Evolutionary conservation across 2,329 filamentous ascomycete species (phyloP), one percentile per base, ranked within the genome.

Genomic region (Colletotrichum salicis): DNA sequence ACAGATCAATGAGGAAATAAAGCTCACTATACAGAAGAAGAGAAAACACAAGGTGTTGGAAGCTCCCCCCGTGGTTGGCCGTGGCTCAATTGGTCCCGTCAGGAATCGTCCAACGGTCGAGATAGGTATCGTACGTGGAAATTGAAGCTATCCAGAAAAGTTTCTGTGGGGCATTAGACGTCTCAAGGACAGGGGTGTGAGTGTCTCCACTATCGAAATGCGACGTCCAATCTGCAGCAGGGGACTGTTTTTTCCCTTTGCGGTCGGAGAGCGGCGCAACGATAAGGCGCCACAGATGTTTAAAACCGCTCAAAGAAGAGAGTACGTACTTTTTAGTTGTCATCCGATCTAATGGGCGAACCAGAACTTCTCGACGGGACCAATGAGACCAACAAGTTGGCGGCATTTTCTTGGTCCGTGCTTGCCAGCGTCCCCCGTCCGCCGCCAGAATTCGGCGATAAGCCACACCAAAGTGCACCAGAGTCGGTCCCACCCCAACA

Each of bases 71-170:
- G 52, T 2, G 29, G 22, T 48, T 48, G 52, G 31, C 31, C 6
- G 54, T 24, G 31, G 59, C 54, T 71, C 48, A 56, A 71, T 71
- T 60, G 59, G 19, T 52, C 27, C 22, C 35, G 29, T 37, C 37
- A 19, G 45, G 62, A 59, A 60, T n/a, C 27, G 59, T 69, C 54
- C 64, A 66, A 51, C 59, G 27, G 59, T 45, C 48, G 24, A n/a
- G n/a, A 13, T 19, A n/a, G n/a, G 13, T 19, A 48, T 48, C 41
- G 41, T 48, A 48, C 41, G 41, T 31, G 22, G 56, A 37, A 63
- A 31, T 37, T 67, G 73, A 73, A 74, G 73, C 73, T 66, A 71
- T 74, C 71, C 64, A 63, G 65, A 73, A 74, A 74, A 71, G 65
- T 73, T 60, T 62, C 61, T 62, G 63, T 71, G 64, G 73, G 33